Conservation (phyloP, 2,329 filamentous ascomycete genomes). For the Botrytis aclada region DNA sequence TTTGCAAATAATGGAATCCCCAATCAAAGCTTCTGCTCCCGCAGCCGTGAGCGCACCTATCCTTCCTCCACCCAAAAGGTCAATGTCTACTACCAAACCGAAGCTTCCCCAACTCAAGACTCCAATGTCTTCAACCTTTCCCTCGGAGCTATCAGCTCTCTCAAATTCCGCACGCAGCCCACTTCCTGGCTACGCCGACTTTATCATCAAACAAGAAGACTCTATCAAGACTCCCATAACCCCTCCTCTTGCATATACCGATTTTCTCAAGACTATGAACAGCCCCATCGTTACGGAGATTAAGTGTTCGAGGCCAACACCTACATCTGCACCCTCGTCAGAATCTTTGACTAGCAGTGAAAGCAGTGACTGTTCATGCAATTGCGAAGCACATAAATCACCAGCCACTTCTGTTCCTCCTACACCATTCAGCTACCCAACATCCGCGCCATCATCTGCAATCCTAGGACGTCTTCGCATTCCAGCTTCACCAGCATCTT, state of each 20-base stretch:
- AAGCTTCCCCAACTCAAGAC: slow-evolving; percentile 62
- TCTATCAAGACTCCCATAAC: slow-evolving; percentile 80
- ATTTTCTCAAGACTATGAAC: slow-evolving; percentile 82
- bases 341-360: slow-evolving; percentile 38
- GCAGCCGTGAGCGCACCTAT: slow-evolving; percentile 26
- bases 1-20: slow-evolving; percentile 23
- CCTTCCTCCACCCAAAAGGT: slow-evolving; percentile 30
- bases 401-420: slow-evolving; percentile 58
- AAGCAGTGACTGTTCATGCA: slow-evolving; percentile 55
- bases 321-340: slow-evolving; percentile 44
- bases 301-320: slow-evolving; percentile 47
- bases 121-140: slow-evolving; percentile 60
- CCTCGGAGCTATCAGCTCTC: slow-evolving; percentile 56
- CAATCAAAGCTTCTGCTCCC: slow-evolving; percentile 14
- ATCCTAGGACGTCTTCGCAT: slow-evolving; percentile 64
- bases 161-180: slow-evolving; percentile 66
- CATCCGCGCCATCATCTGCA: slow-evolving; percentile 58
- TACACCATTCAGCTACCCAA: slow-evolving; percentile 56
- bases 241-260: slow-evolving; percentile 83
- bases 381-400: slow-evolving; percentile 50
- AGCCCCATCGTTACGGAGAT: slow-evolving; percentile 37
- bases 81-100: slow-evolving; percentile 42
- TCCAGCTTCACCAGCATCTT: slow-evolving; percentile 70
- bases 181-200: slow-evolving; percentile 56
- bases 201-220: slow-evolving; percentile 65